Percentiles rank a stretch among this genome's conserved stretches.
These are phyloP conservation scores for Geosmithia morbida DNA, from an alignment of 2,329 filamentous ascomycete species.

Conservation along the genomic window DNA sequence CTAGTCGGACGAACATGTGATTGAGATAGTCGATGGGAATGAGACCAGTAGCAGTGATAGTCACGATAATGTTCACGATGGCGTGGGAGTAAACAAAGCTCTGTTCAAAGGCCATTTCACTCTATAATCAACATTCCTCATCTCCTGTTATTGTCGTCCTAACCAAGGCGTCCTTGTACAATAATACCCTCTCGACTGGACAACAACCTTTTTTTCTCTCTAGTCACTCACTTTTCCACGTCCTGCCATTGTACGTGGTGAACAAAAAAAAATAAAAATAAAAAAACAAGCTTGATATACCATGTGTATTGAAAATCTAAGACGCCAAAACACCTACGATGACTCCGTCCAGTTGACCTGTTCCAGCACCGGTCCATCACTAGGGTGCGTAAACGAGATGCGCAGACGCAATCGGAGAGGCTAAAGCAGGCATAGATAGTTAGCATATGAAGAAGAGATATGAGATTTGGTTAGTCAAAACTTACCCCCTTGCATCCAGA, in stretches of 20 bases:
- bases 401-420: constrained; percentile 74
- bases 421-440: constrained; percentile 26
- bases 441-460: neutral
- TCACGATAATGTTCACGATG: too few relatives aligned
- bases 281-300: neutral
- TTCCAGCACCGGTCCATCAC: constrained; percentile 60
- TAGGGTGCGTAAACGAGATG: constrained; percentile 63
- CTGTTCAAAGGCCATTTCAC: too few relatives aligned
- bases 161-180: too few relatives aligned
- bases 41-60: too few relatives aligned
- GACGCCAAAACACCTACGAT: constrained; percentile 12
- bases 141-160: too few relatives aligned
- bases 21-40: too few relatives aligned
- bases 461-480: constrained; percentile 12
- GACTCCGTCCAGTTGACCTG: constrained; percentile 96
- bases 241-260: neutral
- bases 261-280: neutral
- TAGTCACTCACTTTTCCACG: neutral
- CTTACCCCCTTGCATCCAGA: constrained; percentile 78
- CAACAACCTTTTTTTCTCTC: too few relatives aligned
- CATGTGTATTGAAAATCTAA: neutral
- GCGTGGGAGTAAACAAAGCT: too few relatives aligned
- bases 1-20: too few relatives aligned
- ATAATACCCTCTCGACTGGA: too few relatives aligned
- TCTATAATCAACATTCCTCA: too few relatives aligned